Conservation (phyloP, 768 basidiomycete genomes). For the Gloeopeniophorella convolvens region DNA sequence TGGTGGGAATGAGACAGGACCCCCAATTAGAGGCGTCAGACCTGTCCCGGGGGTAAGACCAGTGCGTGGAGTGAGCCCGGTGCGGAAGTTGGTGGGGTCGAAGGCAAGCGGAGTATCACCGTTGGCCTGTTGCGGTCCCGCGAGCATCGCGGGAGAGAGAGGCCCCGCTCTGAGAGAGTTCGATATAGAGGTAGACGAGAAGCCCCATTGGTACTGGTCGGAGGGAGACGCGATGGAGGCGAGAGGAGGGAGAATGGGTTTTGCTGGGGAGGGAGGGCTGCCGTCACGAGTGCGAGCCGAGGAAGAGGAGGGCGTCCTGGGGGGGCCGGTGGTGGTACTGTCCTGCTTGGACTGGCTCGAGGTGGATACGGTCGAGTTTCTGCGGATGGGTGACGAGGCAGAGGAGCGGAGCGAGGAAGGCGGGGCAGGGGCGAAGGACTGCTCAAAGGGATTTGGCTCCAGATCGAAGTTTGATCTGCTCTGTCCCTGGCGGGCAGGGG, state of each 20-base stretch:
- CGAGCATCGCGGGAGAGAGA: constrained; percentile 93
- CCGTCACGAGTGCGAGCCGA: constrained; percentile 18
- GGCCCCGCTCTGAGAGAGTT: constrained; percentile 90
- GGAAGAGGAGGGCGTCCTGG: constrained; percentile 20
- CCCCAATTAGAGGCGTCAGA: constrained; percentile 74
- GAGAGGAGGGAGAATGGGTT: constrained; percentile 77
- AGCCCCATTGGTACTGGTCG: constrained; percentile 54
- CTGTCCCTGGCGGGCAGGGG: constrained; percentile 10
- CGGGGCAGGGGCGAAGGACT: constrained; percentile 68
- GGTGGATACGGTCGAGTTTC: constrained; percentile 26
- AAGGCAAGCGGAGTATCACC: constrained; percentile 41
- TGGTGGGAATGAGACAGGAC: constrained; percentile 71
- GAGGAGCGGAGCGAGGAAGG: constrained; percentile 26
- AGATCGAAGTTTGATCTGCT: constrained; percentile 63
- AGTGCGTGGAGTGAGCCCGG: constrained; percentile 80
- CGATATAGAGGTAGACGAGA: constrained; percentile 46
- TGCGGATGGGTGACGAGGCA: constrained; percentile 30
- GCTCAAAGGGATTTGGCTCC: constrained; percentile 93
- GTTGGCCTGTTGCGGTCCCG: constrained; percentile 62
- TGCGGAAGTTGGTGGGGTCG: constrained; percentile 69
- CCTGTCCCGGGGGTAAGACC: constrained; percentile 85
- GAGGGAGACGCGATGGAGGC: constrained; percentile 70
- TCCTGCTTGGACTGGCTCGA: constrained; percentile 25
- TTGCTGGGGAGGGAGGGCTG: constrained; percentile 33
- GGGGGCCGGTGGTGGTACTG: constrained; percentile 22